Percentiles rank a stretch among this genome's conserved stretches.
These are phyloP conservation scores for Rhodocollybia butyracea DNA, from an alignment of 768 basidiomycete species.

Conservation along the genomic window DNA sequence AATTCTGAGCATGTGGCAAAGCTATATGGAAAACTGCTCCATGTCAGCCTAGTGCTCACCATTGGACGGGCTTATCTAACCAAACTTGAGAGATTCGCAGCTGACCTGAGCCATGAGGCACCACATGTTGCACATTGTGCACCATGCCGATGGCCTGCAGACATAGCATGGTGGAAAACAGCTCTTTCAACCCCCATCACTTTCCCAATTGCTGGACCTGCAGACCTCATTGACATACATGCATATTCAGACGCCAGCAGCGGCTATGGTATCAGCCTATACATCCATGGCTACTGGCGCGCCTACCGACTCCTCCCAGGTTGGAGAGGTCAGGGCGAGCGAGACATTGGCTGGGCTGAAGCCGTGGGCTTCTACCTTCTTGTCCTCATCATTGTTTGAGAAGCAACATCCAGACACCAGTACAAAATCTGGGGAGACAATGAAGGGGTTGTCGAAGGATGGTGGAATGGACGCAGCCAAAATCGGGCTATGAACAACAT, in stretches of 20 bases:
- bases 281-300: slow-evolving; percentile 24
- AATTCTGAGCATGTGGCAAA: slow-evolving; percentile 28
- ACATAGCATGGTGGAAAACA: slow-evolving; percentile 34
- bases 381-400: slow-evolving; percentile 14
- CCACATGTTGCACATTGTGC: neutral
- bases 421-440: slow-evolving; percentile 34
- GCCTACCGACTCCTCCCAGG: slow-evolving; percentile 28
- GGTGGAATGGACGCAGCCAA: slow-evolving; percentile 35
- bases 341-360: too few species aligned
- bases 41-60: slow-evolving; percentile 25
- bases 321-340: slow-evolving; percentile 22
- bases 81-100: slow-evolving; percentile 23
- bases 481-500: slow-evolving; percentile 25
- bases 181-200: slow-evolving; percentile 13
- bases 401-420: slow-evolving; percentile 5
- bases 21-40: slow-evolving; percentile 38
- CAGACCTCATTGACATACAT: slow-evolving; percentile 17
- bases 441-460: slow-evolving; percentile 36
- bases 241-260: slow-evolving; percentile 45
- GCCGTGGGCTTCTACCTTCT: slow-evolving; percentile 46
- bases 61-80: slow-evolving; percentile 36
- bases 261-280: slow-evolving; percentile 30
- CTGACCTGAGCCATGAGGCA: neutral
- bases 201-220: slow-evolving; percentile 24
- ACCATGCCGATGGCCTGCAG: slow-evolving; percentile 6